Conservation (phyloP, 2,329 filamentous ascomycete species). For the Aspergillus jensenii region DNA sequence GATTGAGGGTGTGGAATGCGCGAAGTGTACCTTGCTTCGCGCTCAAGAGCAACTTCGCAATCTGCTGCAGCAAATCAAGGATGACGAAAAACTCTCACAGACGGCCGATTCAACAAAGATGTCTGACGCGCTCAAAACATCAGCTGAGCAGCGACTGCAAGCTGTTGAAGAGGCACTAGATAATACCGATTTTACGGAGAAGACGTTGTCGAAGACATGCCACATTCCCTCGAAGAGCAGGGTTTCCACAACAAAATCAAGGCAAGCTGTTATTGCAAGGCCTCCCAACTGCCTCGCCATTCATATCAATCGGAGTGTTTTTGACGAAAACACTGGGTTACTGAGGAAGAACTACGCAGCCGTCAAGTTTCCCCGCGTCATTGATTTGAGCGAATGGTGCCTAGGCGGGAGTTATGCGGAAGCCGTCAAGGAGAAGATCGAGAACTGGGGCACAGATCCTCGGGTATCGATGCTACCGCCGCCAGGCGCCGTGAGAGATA, state of each 20-base stretch:
- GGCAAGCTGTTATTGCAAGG: constrained; percentile 81
- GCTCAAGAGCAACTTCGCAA: constrained; percentile 55
- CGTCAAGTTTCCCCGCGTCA: constrained; percentile 70
- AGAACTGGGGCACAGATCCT: constrained; percentile 71
- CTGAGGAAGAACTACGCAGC: constrained; percentile 80
- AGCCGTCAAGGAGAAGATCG: constrained; percentile 45
- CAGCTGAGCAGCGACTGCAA: constrained; percentile 56
- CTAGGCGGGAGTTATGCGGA: constrained; percentile 57
- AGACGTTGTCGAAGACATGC: constrained; percentile 62
- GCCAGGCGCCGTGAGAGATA: constrained; percentile 55
- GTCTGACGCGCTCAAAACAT: constrained; percentile 39
- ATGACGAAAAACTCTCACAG: constrained; percentile 31
- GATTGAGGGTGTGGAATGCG: constrained; percentile 87
- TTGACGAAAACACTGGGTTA: constrained; percentile 76
- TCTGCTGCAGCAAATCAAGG: constrained; percentile 42
- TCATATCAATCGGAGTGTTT: constrained; percentile 89
- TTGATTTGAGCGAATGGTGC: constrained; percentile 85
- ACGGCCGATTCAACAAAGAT: constrained; percentile 26
- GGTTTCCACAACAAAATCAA: constrained; percentile 78
- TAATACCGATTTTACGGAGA: constrained; percentile 75
- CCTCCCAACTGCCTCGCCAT: constrained; percentile 78
- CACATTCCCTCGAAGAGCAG: constrained; percentile 67
- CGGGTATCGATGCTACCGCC: constrained; percentile 71
- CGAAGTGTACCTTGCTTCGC: constrained; percentile 78
- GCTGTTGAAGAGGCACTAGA: constrained; percentile 71